Conservation (phyloP, 2,329 filamentous ascomycete genomes). For the Hymenotorrendiella dingleyae region DNA sequence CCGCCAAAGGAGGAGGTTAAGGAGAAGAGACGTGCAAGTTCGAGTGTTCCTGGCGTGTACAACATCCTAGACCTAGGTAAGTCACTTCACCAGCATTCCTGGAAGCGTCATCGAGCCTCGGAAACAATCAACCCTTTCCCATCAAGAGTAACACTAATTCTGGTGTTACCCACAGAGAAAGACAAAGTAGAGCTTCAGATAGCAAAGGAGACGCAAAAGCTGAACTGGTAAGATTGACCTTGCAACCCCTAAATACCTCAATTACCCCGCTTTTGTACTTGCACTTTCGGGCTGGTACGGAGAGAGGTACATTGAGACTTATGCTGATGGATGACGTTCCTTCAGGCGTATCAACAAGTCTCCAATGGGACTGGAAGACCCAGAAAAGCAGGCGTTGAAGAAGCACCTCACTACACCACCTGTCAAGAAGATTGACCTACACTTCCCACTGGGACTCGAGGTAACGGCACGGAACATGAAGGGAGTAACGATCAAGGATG, state of each 20-base stretch:
- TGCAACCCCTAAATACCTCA: conserved; percentile 4
- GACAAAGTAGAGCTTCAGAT: conserved; percentile 67
- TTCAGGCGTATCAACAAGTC: conserved; percentile 94
- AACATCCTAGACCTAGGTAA: conserved; percentile 84
- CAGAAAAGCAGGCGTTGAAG: conserved; percentile 63
- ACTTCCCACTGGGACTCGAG: conserved; percentile 82
- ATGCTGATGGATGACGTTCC: conserved; percentile 6
- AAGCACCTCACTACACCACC: conserved; percentile 73
- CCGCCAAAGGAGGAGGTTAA: conserved; percentile 49
- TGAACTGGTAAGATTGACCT: conserved; percentile 65
- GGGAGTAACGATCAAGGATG: conserved; percentile 96
- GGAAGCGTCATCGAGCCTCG: conserved; percentile 6
- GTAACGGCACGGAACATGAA: conserved; percentile 87
- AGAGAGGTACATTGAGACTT: too few species aligned
- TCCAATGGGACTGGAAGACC: conserved; percentile 70
- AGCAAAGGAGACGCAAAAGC: conserved; percentile 76
- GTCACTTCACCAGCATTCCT: conserved; percentile 28
- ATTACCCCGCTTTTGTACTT: conserved; percentile 9
- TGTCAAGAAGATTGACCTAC: conserved; percentile 89
- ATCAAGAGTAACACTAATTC: conserved; percentile 11
- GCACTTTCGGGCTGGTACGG: too few species aligned
- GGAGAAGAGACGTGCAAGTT: conserved; percentile 63
- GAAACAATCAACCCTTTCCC: conserved; percentile 7
- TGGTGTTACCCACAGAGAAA: conserved; percentile 60
- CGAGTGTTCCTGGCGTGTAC: conserved; percentile 64